Evolutionary conservation across 805 yeast genomes (phyloP), one percentile per base, ranked within the genome.

Genomic region (Zygotorulaspora danielsina): DNA sequence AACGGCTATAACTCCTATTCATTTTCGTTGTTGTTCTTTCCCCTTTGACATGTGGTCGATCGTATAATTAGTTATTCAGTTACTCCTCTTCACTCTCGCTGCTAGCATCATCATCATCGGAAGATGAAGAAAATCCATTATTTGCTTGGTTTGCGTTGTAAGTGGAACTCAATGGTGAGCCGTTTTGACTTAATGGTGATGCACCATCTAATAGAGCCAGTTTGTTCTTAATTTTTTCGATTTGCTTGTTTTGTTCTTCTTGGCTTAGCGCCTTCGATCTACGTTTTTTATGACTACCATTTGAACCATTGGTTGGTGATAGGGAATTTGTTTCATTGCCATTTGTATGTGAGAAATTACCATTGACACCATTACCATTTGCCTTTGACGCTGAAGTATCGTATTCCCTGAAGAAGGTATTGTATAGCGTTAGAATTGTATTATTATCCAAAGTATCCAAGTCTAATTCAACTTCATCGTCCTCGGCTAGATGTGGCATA

Each of bases 381-480:
- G 41, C 55, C 16, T 62, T 54, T 4, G 37, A 37, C 2, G 43
- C 36, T 10, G 47, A 28, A 16, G 53, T 48, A 34, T 55, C 60
- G 49, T 58, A 63, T 57, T 68, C 70, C 62, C 71, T 69, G 58
- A 82, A 84, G 50, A 93, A 87, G 52, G 82, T 84, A 60, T 83
- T 81, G 71, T 88, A 90, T 47, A 93, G 70, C 56, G 85, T 84
- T 59, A 85, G 66, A 39, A 90, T 74, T 1, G 97, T 89, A 29
- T 76, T 69, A 49, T 86, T 87, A 54, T 86, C 96, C 51, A 93
- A 73, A 64, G 83, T 83, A 60, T 93, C 97, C 80, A 93, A 84
- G 64, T 93, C 98, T 44, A 93, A 73, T 69, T 93, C 98, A 45
- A 93, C 93, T 68, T 93, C 97, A 42, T 90, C 97, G 53, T 87